Base-by-base conservation (phyloP, 495 filamentous ascomycete species). In the Copromyces sp. region DNA sequence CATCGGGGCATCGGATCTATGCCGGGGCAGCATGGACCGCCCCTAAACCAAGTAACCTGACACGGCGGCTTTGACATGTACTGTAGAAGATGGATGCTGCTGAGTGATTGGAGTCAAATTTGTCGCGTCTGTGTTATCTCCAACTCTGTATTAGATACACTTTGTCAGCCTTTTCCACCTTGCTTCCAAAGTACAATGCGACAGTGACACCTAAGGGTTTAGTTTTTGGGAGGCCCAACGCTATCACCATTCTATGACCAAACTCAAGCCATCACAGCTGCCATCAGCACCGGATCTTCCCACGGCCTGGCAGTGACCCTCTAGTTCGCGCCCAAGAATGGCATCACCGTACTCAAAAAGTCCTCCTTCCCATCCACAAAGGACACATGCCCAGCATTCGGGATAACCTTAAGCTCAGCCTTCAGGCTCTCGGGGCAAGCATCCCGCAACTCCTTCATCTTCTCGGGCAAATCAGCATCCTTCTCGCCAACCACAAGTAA, bases 401-500 rank as follows among this genome's bases (percentile, higher is more conserved):
- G 68, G n/a, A 80, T 72, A 38, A 75, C 68, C n/a, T 75, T 61
- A 7, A 80, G 69, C 5, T 69, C 68, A 29, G 70, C 72, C 32
- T 73, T 41, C 42, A 39, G 17, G 4, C 29, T 37, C 32, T 42
- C 68, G 12, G 42, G 68, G 39, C 35, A 69, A 20, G 37, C 65
- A 61, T 75, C 41, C 39, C 74, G 69, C 71, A 80, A 73, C 35
- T 75, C 68, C 29, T 73, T 39, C 79, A 81, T 81, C 16, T 41
- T 71, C 53, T 74, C 45, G 9, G 74, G 77, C 42, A 82, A 65
- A 70, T 78, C 73, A 20, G 71, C 78, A 68, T 81, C 80, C 40
- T 78, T 78, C 73, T 80, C 78, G 38, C 80, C 78, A 4, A 78
- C 79, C 9, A 81, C 68, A 11, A 80, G 71, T 68, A 81, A 42